Conservation (phyloP, 768 basidiomycete genomes). For the Termitomyces titanicus region DNA sequence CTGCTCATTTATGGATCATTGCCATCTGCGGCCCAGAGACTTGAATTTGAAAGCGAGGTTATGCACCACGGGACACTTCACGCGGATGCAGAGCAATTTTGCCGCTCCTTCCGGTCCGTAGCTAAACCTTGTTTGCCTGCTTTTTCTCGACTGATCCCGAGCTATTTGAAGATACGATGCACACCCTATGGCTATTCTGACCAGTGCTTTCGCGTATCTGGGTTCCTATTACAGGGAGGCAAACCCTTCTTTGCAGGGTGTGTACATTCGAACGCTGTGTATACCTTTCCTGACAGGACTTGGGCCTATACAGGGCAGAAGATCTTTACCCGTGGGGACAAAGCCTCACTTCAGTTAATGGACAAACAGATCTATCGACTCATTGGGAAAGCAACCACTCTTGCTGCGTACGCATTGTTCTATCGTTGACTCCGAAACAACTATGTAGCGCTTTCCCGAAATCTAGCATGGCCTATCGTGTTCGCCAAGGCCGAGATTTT, state of each 20-base stretch:
- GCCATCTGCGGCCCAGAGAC: conserved; percentile 58
- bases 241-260: conserved; percentile 84
- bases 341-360: conserved; percentile 69
- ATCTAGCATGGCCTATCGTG: conserved; percentile 84
- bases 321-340: conserved; percentile 69
- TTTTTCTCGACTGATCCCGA: neutral
- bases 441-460: neutral
- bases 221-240: conserved; percentile 87
- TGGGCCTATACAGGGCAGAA: conserved; percentile 53
- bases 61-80: conserved; percentile 72
- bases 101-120: conserved; percentile 59
- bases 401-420: conserved; percentile 66
- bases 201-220: conserved; percentile 82
- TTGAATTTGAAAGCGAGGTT: conserved; percentile 69
- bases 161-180: conserved; percentile 68
- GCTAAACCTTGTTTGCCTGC: neutral
- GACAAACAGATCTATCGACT: conserved; percentile 90
- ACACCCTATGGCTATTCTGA: conserved; percentile 89
- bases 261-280: neutral
- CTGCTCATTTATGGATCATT: conserved; percentile 86
- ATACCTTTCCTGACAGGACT: neutral
- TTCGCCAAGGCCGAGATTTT: conserved; percentile 87
- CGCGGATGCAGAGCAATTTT: conserved; percentile 66
- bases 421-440: neutral
- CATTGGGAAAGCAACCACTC: conserved; percentile 84